A percentile compares a stretch with the other conserved stretches of the same genome.
These are phyloP conservation scores for Solanum rostratum DNA, from an alignment of 257 asterid species.

Conservation along the genomic window DNA sequence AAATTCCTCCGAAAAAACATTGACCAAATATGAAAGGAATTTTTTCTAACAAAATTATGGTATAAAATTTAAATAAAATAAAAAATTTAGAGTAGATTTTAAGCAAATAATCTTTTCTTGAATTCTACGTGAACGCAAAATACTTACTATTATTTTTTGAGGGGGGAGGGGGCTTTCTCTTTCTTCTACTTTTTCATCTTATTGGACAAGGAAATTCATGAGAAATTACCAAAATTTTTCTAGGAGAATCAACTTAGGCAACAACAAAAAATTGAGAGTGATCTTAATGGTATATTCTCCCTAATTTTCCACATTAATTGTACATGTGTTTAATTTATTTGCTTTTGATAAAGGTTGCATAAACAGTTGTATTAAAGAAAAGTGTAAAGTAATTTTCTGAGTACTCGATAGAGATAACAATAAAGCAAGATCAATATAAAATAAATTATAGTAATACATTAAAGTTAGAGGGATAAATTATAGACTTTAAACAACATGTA, in stretches of 20 bases:
- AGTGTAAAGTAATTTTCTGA: background rate
- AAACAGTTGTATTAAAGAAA: background rate
- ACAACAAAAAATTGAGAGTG: background rate
- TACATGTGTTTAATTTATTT: background rate
- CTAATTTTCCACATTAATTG: background rate
- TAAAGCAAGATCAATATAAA: background rate
- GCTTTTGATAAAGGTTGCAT: background rate
- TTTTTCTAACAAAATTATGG: too few relatives aligned
- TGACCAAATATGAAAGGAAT: background rate
- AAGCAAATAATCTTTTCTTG: too few relatives aligned
- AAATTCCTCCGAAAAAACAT: background rate
- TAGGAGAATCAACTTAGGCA: background rate
- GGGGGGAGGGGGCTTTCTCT: too few relatives aligned
- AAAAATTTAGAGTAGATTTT: too few relatives aligned
- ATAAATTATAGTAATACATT: too few relatives aligned
- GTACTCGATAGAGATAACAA: background rate
- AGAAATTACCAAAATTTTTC: background rate
- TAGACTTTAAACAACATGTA: too few relatives aligned
- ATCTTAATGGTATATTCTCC: background rate
- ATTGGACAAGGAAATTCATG: background rate
- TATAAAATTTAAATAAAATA: too few relatives aligned
- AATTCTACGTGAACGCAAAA: background rate
- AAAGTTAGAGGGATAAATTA: too few relatives aligned
- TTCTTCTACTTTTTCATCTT: background rate
- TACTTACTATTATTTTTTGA: too few relatives aligned